Evolutionary conservation across 495 filamentous ascomycete species (phyloP).

Genomic region (Aspergillus mulundensis): DNA sequence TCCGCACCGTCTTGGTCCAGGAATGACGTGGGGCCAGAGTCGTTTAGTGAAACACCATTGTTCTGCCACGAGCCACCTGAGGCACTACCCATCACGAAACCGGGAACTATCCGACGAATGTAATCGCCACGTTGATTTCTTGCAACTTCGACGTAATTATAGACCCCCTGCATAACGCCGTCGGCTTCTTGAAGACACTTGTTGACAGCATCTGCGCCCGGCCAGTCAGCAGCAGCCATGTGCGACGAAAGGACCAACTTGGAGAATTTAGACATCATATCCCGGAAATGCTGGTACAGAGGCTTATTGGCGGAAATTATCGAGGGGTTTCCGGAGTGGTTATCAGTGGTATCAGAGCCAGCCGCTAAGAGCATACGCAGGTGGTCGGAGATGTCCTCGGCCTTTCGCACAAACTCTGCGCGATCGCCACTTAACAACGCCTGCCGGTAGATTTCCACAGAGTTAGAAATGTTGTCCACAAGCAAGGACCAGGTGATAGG

Average conservation of each 20-base stretch:
- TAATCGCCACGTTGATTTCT: conserved; percentile 85
- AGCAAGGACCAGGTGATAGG: conserved; percentile 84
- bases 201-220: conserved; percentile 74
- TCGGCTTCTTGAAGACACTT: conserved; percentile 96
- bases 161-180: conserved; percentile 87
- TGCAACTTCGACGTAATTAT: conserved; percentile 92
- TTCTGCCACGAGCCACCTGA: conserved; percentile 90
- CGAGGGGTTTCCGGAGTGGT: conserved; percentile 97
- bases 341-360: conserved; percentile 94
- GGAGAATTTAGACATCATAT: conserved; percentile 99
- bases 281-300: conserved; percentile 93
- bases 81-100: conserved; percentile 80
- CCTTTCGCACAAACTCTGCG: conserved; percentile 84
- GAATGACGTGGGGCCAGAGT: conserved; percentile 70
- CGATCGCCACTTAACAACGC: conserved; percentile 74
- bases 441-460: conserved; percentile 82
- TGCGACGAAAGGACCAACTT: conserved; percentile 98
- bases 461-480: conserved; percentile 82
- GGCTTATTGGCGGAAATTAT: conserved; percentile 97
- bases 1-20: conserved; percentile 76
- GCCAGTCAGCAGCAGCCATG: conserved; percentile 93
- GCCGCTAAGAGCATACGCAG: conserved; percentile 89
- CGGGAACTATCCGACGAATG: conserved; percentile 83
- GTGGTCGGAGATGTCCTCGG: conserved; percentile 97
- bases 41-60: conserved; percentile 68